Percentiles rank a stretch among this genome's conserved stretches.
Conservation (phyloP, 352 stramenopile species). For the Pythium scleroteichum region DNA sequence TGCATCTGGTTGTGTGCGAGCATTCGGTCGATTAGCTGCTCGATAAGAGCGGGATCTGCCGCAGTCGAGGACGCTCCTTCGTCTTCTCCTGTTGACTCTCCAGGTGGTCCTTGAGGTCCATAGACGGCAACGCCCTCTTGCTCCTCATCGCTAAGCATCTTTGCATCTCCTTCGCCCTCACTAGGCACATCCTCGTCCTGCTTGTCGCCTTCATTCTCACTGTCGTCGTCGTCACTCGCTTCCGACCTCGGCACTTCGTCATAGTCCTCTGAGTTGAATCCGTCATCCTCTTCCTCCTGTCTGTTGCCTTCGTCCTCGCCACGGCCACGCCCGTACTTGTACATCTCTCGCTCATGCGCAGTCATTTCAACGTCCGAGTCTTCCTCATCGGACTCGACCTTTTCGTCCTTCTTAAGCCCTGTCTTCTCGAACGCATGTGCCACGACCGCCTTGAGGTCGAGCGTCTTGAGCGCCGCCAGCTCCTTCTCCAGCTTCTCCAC, state of each 20-base stretch:
- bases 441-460: constrained; percentile 56
- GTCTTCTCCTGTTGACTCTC: not conserved
- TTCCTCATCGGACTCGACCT: constrained; percentile 6
- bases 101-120: constrained; percentile 15
- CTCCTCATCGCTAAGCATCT: constrained; percentile 6
- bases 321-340: constrained; percentile 25
- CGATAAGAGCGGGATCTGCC: constrained; percentile 26
- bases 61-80: not conserved
- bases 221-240: constrained; percentile 8
- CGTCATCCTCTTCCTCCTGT: constrained; percentile 32
- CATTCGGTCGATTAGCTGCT: constrained; percentile 55
- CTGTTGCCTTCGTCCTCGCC: constrained; percentile 2
- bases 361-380: constrained; percentile 23
- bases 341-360: constrained; percentile 22
- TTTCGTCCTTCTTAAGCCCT: constrained; percentile 35
- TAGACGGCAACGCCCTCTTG: constrained; percentile 4
- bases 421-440: constrained; percentile 42
- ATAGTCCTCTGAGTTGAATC: constrained; percentile 51
- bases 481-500: constrained; percentile 54
- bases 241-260: constrained; percentile 20
- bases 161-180: constrained; percentile 6
- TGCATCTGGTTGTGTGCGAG: constrained; percentile 73
- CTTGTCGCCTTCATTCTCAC: constrained; percentile 1
- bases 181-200: constrained; percentile 7
- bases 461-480: constrained; percentile 52